phyloP scores from a whole-genome alignment of 176 grass and related monocot genomes.

The Phoenix dactylifera region DNA sequence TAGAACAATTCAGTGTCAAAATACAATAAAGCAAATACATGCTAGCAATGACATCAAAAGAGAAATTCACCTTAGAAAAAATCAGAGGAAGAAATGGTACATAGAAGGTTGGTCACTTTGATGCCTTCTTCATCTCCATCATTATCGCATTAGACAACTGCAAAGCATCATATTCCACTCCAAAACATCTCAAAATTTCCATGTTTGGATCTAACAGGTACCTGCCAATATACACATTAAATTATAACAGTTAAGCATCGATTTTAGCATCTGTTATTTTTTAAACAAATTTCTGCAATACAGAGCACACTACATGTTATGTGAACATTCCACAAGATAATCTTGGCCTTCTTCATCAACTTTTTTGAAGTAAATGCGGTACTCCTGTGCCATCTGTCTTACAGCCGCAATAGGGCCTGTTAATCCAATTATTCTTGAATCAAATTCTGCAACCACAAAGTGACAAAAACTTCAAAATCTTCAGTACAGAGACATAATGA shows the following conservation, averaged over 20 bases:
- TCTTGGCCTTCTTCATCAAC: slow-evolving; percentile 77
- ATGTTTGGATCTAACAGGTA: slow-evolving; percentile 87
- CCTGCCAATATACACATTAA: slow-evolving; percentile 27
- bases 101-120: slow-evolving; percentile 22
- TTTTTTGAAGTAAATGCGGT: slow-evolving; percentile 84
- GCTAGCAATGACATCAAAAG: no score
- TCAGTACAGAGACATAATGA: background rate
- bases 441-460: slow-evolving; percentile 56
- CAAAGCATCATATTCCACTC: slow-evolving; percentile 58
- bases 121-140: slow-evolving; percentile 48
- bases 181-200: slow-evolving; percentile 79
- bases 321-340: slow-evolving; percentile 85
- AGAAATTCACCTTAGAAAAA: background rate
- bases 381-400: slow-evolving; percentile 93
- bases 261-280: no score
- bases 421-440: slow-evolving; percentile 79
- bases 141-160: slow-evolving; percentile 69
- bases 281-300: no score
- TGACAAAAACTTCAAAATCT: slow-evolving; percentile 17
- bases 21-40: no score
- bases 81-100: background rate
- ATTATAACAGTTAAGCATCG: no score
- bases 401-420: slow-evolving; percentile 54
- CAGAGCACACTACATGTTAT: slow-evolving; percentile 53
- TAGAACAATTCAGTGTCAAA: no score